Percentiles rank a stretch among this genome's conserved stretches.
Evolutionary conservation across 176 grass and related monocot species (phyloP).

Genomic region (Puya raimondii): DNA sequence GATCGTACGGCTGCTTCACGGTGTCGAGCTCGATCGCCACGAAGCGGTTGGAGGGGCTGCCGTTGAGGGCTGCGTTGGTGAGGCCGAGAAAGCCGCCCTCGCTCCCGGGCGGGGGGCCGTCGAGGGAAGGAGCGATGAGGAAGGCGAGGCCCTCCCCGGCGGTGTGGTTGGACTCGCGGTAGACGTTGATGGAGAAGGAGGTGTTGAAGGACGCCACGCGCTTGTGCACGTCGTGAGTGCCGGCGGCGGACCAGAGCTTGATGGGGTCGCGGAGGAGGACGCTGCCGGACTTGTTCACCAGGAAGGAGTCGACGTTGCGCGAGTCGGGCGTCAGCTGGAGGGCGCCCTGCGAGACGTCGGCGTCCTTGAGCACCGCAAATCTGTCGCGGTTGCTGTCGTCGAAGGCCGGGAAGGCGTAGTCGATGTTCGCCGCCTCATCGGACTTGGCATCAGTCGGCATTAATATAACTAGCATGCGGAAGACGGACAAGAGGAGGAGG

Average conservation of each 20-base stretch:
- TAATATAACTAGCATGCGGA: neutral
- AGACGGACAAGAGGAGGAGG: neutral
- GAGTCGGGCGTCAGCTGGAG: slow-evolving; percentile 50
- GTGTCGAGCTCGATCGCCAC: slow-evolving; percentile 63
- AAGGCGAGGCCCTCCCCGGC: slow-evolving; percentile 36
- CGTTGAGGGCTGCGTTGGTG: slow-evolving; percentile 27
- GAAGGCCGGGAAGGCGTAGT: slow-evolving; percentile 23
- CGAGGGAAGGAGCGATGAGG: slow-evolving; percentile 24
- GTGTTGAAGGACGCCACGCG: slow-evolving; percentile 48
- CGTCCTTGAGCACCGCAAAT: neutral
- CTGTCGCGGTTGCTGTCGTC: neutral
- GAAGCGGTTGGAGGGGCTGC: slow-evolving; percentile 7
- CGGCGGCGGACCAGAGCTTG: slow-evolving; percentile 23
- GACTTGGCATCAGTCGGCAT: neutral
- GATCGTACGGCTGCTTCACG: slow-evolving; percentile 33
- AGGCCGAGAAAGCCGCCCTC: slow-evolving; percentile 43
- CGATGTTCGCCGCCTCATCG: neutral
- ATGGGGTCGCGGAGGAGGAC: slow-evolving; percentile 26
- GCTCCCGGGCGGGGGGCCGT: slow-evolving; percentile 25
- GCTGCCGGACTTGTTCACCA: slow-evolving; percentile 34
- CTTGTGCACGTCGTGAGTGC: neutral
- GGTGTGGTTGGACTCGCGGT: neutral
- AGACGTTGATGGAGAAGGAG: slow-evolving; percentile 47
- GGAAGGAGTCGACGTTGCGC: neutral
- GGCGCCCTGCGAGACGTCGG: slow-evolving; percentile 25